Percentiles rank a stretch among this genome's conserved stretches.
These are phyloP conservation scores for Trichoderma koningiopsis DNA, from an alignment of 2,329 filamentous ascomycete species.

Conservation along the genomic window DNA sequence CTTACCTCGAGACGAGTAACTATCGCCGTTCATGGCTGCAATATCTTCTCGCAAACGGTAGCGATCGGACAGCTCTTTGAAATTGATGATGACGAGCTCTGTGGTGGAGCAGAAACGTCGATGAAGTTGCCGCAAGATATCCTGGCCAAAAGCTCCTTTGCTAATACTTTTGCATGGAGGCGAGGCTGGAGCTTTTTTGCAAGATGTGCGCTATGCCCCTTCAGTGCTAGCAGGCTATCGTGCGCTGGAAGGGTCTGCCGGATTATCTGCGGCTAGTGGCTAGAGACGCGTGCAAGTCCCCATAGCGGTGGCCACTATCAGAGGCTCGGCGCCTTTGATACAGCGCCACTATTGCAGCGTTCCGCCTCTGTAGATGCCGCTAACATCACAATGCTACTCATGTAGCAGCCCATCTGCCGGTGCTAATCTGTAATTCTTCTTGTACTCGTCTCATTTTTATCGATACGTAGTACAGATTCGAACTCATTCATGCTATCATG, in stretches of 20 bases:
- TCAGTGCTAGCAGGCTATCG: constrained; percentile 26
- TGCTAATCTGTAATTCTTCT: neutral
- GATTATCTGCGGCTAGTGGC: constrained; percentile 26
- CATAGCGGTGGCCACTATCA: constrained; percentile 13
- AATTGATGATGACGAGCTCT: constrained; percentile 30
- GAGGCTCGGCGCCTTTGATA: neutral
- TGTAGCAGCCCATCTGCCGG: neutral
- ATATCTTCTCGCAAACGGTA: constrained; percentile 26
- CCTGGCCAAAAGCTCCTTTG: constrained; percentile 33
- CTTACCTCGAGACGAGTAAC: constrained; percentile 76
- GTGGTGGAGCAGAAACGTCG: constrained; percentile 27
- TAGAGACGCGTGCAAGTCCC: constrained; percentile 10
- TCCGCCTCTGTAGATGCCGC: neutral
- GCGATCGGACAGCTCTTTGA: constrained; percentile 24
- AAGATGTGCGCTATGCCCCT: constrained; percentile 34
- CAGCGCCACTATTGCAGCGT: neutral
- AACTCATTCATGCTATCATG: constrained; percentile 31
- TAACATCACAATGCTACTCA: neutral
- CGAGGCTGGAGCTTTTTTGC: constrained; percentile 52
- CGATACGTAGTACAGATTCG: neutral
- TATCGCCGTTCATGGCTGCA: constrained; percentile 78
- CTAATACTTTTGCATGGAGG: constrained; percentile 31
- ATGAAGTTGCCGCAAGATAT: constrained; percentile 37
- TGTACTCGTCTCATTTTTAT: neutral
- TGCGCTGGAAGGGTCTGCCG: neutral